Evolutionary conservation across 352 stramenopile species (phyloP), one percentile per base, ranked within the genome.

Genomic region (Phytophthora aleatoria): DNA sequence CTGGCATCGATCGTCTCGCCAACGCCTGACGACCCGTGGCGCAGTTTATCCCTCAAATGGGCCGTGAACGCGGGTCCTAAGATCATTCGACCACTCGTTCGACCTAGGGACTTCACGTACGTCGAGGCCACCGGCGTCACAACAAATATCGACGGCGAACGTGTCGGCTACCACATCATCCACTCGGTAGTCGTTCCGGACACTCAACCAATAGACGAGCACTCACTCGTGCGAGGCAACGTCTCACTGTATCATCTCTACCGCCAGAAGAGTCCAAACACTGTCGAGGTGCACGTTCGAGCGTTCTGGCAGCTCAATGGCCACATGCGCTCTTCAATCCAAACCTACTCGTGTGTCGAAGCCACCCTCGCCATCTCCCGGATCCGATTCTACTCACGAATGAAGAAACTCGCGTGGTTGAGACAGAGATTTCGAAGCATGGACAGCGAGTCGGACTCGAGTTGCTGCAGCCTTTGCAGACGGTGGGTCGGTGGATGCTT

Each of bases 51-150:
- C 31, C 68, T 88, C 51, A 81, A 82, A 31, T 73, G 72, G 72
- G 43, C 48, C 11, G 61, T 78, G 24, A 78, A 76, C 12, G 60
- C 60, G 9, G 24, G 48, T 1, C 58, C 70, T 3, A 20, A 39
- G 1, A 53, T 59, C n/a, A 35, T 81, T 15, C 50, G 64, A 3
- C 64, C 70, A 44, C 61, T 87, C 12, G 52, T 77, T 28, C 65
- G 62, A 30, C 48, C 69, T 26, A 60, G 75, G 3, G 78, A 87
- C 50, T 71, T 79, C 15, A 74, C 75, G 6, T 83, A 64, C 50
- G 47, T 83, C 13, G 73, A 83, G 55, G 59, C 60, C 5, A 83
- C 75, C 1, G 78, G 75, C 3, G 57, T 72, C 38, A 61, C 64
- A 16, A 43, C 50, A 16, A 72, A 68, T 55, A 38, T 60, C 1